Percentiles rank a stretch among this genome's conserved stretches.
phyloP scores from a whole-genome alignment of 2,329 filamentous ascomycete species.

The Colletotrichum viniferum region DNA sequence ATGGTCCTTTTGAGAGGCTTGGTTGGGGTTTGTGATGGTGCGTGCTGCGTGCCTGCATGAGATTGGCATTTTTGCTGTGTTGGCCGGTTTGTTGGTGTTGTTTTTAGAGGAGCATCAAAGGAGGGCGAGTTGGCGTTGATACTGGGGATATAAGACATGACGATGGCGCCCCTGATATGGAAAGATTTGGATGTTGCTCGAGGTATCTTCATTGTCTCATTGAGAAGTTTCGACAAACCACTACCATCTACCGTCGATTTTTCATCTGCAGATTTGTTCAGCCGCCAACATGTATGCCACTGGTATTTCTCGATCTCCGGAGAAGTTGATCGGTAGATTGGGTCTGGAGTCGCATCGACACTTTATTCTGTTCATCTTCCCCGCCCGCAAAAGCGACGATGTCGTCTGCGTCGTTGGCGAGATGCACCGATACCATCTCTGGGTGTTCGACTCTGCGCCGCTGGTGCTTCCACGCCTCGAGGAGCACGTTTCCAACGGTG shows the following conservation, averaged over 20 bases:
- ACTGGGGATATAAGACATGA: background rate
- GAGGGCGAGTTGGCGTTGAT: background rate
- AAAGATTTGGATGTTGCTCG: background rate
- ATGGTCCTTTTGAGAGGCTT: background rate
- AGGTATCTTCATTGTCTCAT: background rate
- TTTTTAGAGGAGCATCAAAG: background rate
- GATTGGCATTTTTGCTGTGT: background rate
- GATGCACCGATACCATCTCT: background rate
- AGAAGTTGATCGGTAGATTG: background rate
- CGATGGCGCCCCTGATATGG: background rate
- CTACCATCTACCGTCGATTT: background rate
- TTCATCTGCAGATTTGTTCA: background rate
- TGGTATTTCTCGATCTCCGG: background rate
- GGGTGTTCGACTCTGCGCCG: background rate
- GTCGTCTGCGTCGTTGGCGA: background rate
- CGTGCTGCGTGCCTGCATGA: background rate
- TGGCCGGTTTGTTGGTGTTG: background rate
- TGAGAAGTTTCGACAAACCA: background rate
- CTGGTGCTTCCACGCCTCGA: background rate
- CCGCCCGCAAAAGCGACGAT: background rate
- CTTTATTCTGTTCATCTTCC: background rate
- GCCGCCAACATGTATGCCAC: constrained; percentile 6
- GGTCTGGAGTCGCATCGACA: background rate
- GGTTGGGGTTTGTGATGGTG: background rate
- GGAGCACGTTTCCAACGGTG: background rate